Conservation (phyloP, 129 eudicot genomes). For the Helianthus annuus region HanXRQr2.0-SUNRISE NC_035437.2:167803886-167804385, state of each 20-base stretch:
- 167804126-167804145: constrained; percentile 13
- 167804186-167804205: background rate
- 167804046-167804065: constrained; percentile 37
- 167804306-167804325: too few species aligned
- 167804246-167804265: background rate
- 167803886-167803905: constrained; percentile 7
- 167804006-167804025: constrained; percentile 33
- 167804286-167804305: background rate
- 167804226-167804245: background rate
- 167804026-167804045: constrained; percentile 15
- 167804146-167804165: constrained; percentile 26
- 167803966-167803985: constrained; percentile 37
- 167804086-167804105: constrained; percentile 42
- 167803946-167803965: background rate
- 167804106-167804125: constrained; percentile 39
- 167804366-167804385: constrained; percentile 38
- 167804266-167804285: constrained; percentile 22
- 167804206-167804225: constrained; percentile 3
- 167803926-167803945: background rate
- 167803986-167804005: constrained; percentile 20
- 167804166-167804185: background rate
- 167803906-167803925: background rate
- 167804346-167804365: constrained; percentile 34
- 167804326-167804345: constrained; percentile 30
- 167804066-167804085: constrained; percentile 31